Evolutionary conservation across 768 basidiomycete species (phyloP).

Genomic region (Leccinum pellstonianum): DNA sequence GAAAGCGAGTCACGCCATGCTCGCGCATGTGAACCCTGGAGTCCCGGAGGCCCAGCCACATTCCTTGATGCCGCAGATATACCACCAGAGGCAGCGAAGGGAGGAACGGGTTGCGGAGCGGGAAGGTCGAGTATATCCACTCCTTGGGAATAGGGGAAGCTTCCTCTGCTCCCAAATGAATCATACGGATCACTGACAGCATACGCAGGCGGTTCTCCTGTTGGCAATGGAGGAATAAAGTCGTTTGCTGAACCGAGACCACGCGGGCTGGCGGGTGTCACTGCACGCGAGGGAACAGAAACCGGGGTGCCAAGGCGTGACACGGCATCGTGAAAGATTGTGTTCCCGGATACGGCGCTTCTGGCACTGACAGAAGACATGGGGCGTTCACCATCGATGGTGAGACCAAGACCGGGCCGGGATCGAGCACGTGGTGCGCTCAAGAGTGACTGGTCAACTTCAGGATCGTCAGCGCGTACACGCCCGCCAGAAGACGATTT

Average conservation of each 20-base stretch:
- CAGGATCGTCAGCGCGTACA: constrained; percentile 42
- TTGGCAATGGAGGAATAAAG: constrained; percentile 18
- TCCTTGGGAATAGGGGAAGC: constrained; percentile 28
- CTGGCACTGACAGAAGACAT: constrained; percentile 54
- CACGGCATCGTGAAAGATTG: constrained; percentile 61
- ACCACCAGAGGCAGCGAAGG: constrained; percentile 43
- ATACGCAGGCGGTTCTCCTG: constrained; percentile 33
- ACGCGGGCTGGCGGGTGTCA: constrained; percentile 42
- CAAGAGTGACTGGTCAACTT: constrained; percentile 43
- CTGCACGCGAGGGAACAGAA: constrained; percentile 41
- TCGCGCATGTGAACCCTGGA: constrained; percentile 29
- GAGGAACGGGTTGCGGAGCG: constrained; percentile 54
- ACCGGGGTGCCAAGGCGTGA: constrained; percentile 47
- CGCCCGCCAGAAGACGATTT: constrained; percentile 26
- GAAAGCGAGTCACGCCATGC: constrained; percentile 37
- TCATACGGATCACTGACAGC: constrained; percentile 31
- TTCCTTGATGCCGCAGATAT: constrained; percentile 26
- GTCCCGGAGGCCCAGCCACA: constrained; percentile 38
- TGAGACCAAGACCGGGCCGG: constrained; percentile 37
- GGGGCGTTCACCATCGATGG: constrained; percentile 48
- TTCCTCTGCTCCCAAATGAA: constrained; percentile 24
- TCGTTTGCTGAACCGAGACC: constrained; percentile 10
- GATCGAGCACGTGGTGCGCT: constrained; percentile 22
- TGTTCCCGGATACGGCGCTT: constrained; percentile 54
- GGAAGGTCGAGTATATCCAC: constrained; percentile 56